These are phyloP conservation scores for Aspergillus sp. DNA, from an alignment of 2,329 filamentous ascomycete species.

Conservation along the genomic window DNA sequence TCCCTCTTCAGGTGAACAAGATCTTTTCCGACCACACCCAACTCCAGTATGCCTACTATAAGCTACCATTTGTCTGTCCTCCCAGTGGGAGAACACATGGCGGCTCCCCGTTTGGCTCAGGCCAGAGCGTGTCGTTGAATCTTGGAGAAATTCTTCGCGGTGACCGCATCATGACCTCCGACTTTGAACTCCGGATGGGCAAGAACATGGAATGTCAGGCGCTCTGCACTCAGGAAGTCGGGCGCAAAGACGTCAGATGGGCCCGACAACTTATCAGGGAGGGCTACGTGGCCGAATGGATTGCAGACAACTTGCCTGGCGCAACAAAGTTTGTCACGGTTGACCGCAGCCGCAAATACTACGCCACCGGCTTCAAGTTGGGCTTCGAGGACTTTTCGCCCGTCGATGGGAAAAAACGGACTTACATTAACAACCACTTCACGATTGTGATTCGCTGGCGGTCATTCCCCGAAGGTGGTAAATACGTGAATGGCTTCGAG, in stretches of 20 bases:
- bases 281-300: slow-evolving; percentile 89
- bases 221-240: slow-evolving; percentile 69
- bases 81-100: slow-evolving; percentile 67
- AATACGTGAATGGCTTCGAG: slow-evolving; percentile 84
- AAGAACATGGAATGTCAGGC: slow-evolving; percentile 70
- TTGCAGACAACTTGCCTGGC: slow-evolving; percentile 85
- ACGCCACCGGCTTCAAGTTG: slow-evolving; percentile 85
- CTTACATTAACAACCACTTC: slow-evolving; percentile 84
- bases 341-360: slow-evolving; percentile 82
- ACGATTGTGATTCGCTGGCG: slow-evolving; percentile 81
- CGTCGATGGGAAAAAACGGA: slow-evolving; percentile 60
- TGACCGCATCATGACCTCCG: slow-evolving; percentile 80
- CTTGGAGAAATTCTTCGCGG: slow-evolving; percentile 84
- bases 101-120: slow-evolving; percentile 69
- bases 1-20: slow-evolving; percentile 88
- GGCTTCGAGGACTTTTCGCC: slow-evolving; percentile 70
- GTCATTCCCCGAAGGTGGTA: slow-evolving; percentile 68
- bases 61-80: slow-evolving; percentile 83
- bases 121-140: slow-evolving; percentile 77
- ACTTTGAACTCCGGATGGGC: slow-evolving; percentile 77
- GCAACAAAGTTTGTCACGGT: slow-evolving; percentile 86
- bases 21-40: slow-evolving; percentile 87
- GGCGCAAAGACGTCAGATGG: slow-evolving; percentile 63
- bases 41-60: slow-evolving; percentile 87
- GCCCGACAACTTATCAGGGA: slow-evolving; percentile 72